Conservation (phyloP, 768 basidiomycete species). For the Gautieria morchelliformis region DNA sequence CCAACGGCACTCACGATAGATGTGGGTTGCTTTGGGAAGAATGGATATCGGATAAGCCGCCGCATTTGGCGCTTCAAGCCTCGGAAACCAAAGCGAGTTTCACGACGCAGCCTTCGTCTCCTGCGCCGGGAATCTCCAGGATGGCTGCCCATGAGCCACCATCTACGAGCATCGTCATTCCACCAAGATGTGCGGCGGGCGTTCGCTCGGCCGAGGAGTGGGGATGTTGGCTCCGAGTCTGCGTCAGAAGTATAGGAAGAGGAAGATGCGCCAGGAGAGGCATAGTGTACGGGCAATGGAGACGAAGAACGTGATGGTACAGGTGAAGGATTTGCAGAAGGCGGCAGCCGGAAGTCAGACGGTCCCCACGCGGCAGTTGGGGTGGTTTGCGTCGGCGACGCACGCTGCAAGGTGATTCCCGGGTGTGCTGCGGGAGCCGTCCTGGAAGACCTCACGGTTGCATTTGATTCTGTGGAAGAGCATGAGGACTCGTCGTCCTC, state of each 20-base stretch:
- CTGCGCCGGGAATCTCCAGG: constrained; percentile 28
- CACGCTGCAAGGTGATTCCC: not conserved
- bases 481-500: not conserved
- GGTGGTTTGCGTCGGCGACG: not conserved
- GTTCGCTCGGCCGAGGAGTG: constrained; percentile 26
- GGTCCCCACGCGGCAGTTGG: not conserved
- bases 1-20: constrained; percentile 52
- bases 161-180: constrained; percentile 35
- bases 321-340: constrained; percentile 34
- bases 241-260: constrained; percentile 52
- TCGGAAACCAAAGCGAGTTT: constrained; percentile 34
- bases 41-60: constrained; percentile 55
- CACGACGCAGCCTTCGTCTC: constrained; percentile 35
- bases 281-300: constrained; percentile 45
- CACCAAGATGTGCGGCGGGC: constrained; percentile 27
- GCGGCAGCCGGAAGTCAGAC: not conserved
- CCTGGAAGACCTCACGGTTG: not conserved
- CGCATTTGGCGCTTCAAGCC: constrained; percentile 45
- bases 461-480: not conserved
- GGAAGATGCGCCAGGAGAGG: constrained; percentile 29
- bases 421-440: not conserved
- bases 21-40: constrained; percentile 71
- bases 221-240: constrained; percentile 45
- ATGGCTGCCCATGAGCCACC: constrained; percentile 37
- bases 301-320: constrained; percentile 53